These are phyloP conservation scores for Chiua sp. DNA, from an alignment of 1,284 basidiomycete genomes.

Conservation along the genomic window DNA sequence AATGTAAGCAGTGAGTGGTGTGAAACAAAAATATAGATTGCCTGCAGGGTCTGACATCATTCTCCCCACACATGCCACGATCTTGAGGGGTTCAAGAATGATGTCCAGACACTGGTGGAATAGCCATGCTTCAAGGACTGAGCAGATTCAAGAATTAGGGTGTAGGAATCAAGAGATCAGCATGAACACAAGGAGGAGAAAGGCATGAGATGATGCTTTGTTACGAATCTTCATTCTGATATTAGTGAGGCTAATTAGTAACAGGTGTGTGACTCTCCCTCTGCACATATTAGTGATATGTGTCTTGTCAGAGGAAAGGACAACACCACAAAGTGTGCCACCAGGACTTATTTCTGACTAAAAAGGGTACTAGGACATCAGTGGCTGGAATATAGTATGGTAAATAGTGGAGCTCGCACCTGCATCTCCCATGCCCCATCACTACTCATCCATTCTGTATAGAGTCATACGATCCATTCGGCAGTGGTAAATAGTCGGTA, in stretches of 20 bases:
- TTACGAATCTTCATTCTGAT: constrained; percentile 35
- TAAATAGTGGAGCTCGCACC: no score
- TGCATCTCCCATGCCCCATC: no score
- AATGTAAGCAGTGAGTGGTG: no score
- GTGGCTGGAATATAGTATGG: no score
- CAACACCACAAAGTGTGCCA: constrained; percentile 8
- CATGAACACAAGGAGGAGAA: constrained; percentile 36
- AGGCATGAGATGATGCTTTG: constrained; percentile 37
- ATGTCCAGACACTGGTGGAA: constrained; percentile 39
- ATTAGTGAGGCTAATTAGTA: constrained; percentile 41
- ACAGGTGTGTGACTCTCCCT: constrained; percentile 31
- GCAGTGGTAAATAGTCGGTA: neutral
- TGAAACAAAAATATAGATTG: no score
- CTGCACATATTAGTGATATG: constrained; percentile 33
- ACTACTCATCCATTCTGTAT: no score
- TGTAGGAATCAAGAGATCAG: constrained; percentile 35
- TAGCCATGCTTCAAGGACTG: constrained; percentile 17
- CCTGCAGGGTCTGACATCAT: no score
- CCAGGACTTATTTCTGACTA: no score
- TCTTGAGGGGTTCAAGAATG: constrained; percentile 37
- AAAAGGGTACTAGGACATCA: no score
- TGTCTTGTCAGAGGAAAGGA: constrained; percentile 41
- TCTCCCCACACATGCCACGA: constrained; percentile 25
- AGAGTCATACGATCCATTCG: neutral
- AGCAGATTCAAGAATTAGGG: neutral